phyloP scores from a whole-genome alignment of 1,139 yeast species.

The Diutina neorugosa region DNA sequence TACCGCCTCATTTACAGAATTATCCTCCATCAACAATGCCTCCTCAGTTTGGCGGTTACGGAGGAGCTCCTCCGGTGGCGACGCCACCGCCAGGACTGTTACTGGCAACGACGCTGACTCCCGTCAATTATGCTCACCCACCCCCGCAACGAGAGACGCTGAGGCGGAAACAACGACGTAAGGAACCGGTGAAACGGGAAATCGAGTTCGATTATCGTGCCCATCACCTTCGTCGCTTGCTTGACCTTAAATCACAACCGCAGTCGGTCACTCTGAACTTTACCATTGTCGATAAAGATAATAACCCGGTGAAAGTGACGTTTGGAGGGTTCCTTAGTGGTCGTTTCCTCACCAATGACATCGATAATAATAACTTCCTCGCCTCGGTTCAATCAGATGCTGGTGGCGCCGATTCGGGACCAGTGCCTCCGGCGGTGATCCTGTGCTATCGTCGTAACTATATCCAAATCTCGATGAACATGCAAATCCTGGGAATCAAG shows the following conservation, averaged over 20 bases:
- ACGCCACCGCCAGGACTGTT: background rate
- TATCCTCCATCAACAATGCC: background rate
- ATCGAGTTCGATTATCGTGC: background rate
- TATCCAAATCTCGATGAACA: conserved; percentile 25
- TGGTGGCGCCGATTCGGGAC: conserved; percentile 5
- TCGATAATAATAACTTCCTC: conserved; percentile 28
- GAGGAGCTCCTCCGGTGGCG: background rate
- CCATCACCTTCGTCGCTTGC: background rate
- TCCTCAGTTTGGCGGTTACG: background rate
- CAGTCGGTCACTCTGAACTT: background rate
- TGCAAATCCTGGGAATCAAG: conserved; percentile 14
- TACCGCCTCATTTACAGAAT: background rate
- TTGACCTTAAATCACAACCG: background rate
- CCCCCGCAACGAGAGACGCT: background rate
- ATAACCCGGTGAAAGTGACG: conserved; percentile 5
- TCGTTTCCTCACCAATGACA: conserved; percentile 30
- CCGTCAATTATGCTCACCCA: background rate
- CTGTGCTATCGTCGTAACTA: conserved; percentile 36
- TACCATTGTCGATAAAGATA: conserved; percentile 1
- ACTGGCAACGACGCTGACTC: background rate
- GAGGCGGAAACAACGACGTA: background rate
- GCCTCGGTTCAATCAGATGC: conserved; percentile 8
- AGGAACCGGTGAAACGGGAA: background rate
- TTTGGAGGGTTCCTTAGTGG: conserved; percentile 32
- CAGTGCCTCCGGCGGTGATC: conserved; percentile 14